Conservation (phyloP, 768 basidiomycete genomes). For the Auriscalpium orientale region DNA sequence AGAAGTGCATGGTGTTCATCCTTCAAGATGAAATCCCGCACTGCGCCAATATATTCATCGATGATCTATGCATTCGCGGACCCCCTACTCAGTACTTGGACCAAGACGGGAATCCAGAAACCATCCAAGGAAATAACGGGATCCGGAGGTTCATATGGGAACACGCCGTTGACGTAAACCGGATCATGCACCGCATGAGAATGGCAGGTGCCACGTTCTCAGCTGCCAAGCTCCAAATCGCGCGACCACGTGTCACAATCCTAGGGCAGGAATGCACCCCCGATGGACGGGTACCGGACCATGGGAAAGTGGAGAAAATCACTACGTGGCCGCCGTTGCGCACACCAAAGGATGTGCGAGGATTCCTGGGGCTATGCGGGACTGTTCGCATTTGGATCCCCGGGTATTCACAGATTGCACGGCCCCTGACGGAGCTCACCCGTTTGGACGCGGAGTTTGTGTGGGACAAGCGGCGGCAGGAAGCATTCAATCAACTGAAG, state of each 20-base stretch:
- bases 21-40: slow-evolving; percentile 25
- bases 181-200: neutral
- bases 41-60: slow-evolving; percentile 22
- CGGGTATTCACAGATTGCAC: slow-evolving; percentile 13
- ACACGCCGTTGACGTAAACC: neutral
- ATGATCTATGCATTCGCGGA: slow-evolving; percentile 11
- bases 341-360: slow-evolving; percentile 17
- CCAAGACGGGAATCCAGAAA: neutral
- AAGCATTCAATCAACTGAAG: neutral
- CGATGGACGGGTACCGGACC: slow-evolving; percentile 25
- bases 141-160: neutral
- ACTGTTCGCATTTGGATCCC: slow-evolving; percentile 16
- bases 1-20: slow-evolving; percentile 27
- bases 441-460: slow-evolving; percentile 8
- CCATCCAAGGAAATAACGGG: too few species aligned
- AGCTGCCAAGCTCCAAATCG: neutral
- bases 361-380: slow-evolving; percentile 18
- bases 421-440: slow-evolving; percentile 16
- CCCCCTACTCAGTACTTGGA: neutral
- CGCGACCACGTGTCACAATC: slow-evolving; percentile 18
- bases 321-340: slow-evolving; percentile 15
- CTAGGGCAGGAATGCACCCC: slow-evolving; percentile 33
- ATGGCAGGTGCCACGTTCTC: neutral
- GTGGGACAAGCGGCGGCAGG: neutral
- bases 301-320: slow-evolving; percentile 19